Percentiles rank a stretch among this genome's conserved stretches.
Conservation (phyloP, 768 basidiomycete species). For the Amyloporia xantha region DNA sequence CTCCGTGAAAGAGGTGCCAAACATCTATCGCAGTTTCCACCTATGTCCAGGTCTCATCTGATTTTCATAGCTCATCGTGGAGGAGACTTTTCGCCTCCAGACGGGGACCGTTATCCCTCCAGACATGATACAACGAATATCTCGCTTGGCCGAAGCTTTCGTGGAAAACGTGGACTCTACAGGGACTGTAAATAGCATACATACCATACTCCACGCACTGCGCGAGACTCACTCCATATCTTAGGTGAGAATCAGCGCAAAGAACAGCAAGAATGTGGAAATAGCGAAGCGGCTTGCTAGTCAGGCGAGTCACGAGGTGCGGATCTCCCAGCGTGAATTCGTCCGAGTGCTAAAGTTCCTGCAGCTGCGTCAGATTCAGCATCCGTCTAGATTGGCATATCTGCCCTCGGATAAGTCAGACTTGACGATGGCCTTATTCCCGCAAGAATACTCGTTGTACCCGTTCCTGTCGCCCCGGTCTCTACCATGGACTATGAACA, state of each 20-base stretch:
- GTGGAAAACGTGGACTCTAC: slow-evolving; percentile 44
- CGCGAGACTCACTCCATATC: too few relatives aligned
- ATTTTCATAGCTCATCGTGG: slow-evolving; percentile 20
- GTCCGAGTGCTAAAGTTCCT: too few relatives aligned
- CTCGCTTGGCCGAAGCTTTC: slow-evolving; percentile 61
- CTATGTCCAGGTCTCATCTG: not conserved
- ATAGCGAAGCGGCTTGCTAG: slow-evolving; percentile 47
- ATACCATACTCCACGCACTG: too few relatives aligned
- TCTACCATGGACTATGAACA: slow-evolving; percentile 40
- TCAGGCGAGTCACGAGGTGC: slow-evolving; percentile 48
- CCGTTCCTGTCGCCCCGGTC: slow-evolving; percentile 52
- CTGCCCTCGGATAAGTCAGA: slow-evolving; percentile 11
- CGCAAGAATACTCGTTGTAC: slow-evolving; percentile 52
- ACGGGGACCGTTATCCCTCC: slow-evolving; percentile 33
- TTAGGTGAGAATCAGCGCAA: slow-evolving; percentile 54
- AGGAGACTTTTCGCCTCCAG: slow-evolving; percentile 38
- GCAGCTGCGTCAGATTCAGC: not conserved
- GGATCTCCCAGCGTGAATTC: too few relatives aligned
- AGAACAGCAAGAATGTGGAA: slow-evolving; percentile 30
- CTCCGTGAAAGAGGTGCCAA: slow-evolving; percentile 42
- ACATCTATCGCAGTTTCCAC: not conserved
- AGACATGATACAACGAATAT: slow-evolving; percentile 55
- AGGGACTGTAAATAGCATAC: too few relatives aligned
- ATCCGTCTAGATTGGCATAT: slow-evolving; percentile 15
- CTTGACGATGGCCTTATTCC: slow-evolving; percentile 24